Evolutionary conservation across 495 filamentous ascomycete genomes (phyloP).

Genomic region (Hypoxylon lienhwacheense): DNA sequence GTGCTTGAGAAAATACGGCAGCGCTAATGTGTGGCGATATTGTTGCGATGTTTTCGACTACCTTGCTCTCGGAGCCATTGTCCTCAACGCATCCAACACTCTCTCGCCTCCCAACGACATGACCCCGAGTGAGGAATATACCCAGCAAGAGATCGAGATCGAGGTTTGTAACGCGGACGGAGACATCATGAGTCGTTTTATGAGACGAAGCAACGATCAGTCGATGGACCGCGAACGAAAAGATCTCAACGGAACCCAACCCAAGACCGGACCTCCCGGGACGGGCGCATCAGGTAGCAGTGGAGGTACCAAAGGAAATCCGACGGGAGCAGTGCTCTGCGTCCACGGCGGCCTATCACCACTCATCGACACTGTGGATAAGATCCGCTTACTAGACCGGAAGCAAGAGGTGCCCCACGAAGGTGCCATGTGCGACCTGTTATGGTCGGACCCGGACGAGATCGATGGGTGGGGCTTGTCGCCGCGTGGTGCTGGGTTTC

Average conservation of each 20-base stretch:
- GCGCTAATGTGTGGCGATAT: constrained; percentile 96
- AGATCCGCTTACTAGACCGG: constrained; percentile 90
- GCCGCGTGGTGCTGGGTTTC: constrained; percentile 91
- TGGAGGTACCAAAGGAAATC: constrained; percentile 63
- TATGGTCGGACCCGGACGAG: constrained; percentile 98
- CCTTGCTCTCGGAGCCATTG: constrained; percentile 90
- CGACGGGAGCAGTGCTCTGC: constrained; percentile 84
- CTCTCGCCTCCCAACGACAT: constrained; percentile 57
- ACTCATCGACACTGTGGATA: constrained; percentile 90
- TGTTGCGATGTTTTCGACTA: constrained; percentile 99
- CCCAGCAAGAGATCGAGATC: constrained; percentile 79
- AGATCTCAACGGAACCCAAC: constrained; percentile 47
- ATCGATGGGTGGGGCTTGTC: constrained; percentile 98
- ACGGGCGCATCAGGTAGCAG: constrained; percentile 72
- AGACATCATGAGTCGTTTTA: constrained; percentile 71
- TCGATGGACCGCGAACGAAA: constrained; percentile 21
- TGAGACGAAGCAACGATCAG: constrained; percentile 25
- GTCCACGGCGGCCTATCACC: constrained; percentile 94
- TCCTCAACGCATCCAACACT: constrained; percentile 81
- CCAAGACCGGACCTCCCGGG: constrained; percentile 71
- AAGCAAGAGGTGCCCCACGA: constrained; percentile 99
- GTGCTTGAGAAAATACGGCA: constrained; percentile 95
- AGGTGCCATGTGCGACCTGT: constrained; percentile 96
- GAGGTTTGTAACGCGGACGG: constrained; percentile 85
- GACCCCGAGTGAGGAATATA: constrained; percentile 48